These are phyloP conservation scores for Neurospora hispaniola DNA, from an alignment of 495 filamentous ascomycete species.

Conservation along the genomic window DNA sequence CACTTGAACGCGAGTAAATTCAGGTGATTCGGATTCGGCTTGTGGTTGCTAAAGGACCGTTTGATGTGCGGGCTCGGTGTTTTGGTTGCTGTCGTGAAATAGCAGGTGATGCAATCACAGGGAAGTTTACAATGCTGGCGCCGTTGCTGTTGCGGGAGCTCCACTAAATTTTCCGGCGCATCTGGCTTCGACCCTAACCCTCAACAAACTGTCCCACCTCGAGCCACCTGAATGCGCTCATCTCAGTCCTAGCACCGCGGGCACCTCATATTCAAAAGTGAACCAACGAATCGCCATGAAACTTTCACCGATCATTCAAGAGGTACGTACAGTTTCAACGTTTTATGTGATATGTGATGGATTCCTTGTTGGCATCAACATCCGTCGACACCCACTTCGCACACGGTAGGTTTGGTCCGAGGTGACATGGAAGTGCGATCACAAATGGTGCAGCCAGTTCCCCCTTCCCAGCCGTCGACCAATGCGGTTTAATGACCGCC, in stretches of 20 bases:
- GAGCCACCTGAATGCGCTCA: background rate
- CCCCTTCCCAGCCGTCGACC: background rate
- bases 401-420: background rate
- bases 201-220: background rate
- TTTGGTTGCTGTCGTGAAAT: background rate
- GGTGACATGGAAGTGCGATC: background rate
- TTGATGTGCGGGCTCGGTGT: background rate
- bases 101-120: background rate
- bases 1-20: background rate
- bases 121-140: background rate
- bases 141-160: background rate
- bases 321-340: background rate
- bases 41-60: background rate
- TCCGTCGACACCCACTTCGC: background rate
- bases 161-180: background rate
- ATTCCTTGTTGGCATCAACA: background rate
- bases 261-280: background rate
- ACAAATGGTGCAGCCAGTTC: background rate
- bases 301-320: background rate
- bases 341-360: background rate
- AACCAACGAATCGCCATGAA: background rate
- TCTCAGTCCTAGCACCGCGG: background rate
- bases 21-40: background rate
- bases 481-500: background rate
- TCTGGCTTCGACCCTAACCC: background rate